Percentiles rank a stretch among this genome's conserved stretches.
phyloP scores from a whole-genome alignment of 805 yeast genomes.

The Teunomyces kruisii region DNA sequence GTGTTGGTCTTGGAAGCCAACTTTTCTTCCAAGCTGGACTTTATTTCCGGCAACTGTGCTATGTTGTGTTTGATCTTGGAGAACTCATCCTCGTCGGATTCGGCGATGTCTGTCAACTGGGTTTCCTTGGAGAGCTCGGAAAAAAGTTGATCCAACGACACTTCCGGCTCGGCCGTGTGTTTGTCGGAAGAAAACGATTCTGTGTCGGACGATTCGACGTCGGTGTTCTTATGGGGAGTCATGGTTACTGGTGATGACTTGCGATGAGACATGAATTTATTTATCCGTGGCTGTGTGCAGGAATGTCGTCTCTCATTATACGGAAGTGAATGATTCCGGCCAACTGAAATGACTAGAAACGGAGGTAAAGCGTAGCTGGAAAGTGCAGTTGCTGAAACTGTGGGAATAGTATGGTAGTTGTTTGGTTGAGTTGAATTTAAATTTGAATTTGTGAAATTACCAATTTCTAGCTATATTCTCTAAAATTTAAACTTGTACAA shows the following conservation, averaged over 20 bases:
- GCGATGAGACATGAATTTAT: constrained; percentile 2
- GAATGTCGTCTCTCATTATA: too few relatives aligned
- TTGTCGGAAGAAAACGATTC: constrained; percentile 23
- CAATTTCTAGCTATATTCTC: too few relatives aligned
- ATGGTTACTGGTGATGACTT: constrained; percentile 5
- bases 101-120: constrained; percentile 6
- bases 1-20: constrained; percentile 16
- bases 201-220: constrained; percentile 28
- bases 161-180: constrained; percentile 7
- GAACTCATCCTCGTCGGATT: constrained; percentile 22
- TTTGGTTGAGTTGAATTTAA: too few relatives aligned
- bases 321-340: too few relatives aligned
- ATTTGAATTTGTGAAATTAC: too few relatives aligned
- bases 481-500: too few relatives aligned
- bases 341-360: too few relatives aligned
- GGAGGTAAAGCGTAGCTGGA: too few relatives aligned
- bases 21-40: constrained; percentile 26
- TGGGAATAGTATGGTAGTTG: too few relatives aligned
- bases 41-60: constrained; percentile 42
- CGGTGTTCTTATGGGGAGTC: constrained; percentile 12
- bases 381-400: too few relatives aligned
- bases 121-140: constrained; percentile 28
- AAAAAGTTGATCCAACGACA: constrained; percentile 33
- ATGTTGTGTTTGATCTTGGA: constrained; percentile 34
- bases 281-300: constrained; percentile 2